Evolutionary conservation across 345 rosid species (phyloP).

Genomic region (Lumnitzera racemosa): DNA sequence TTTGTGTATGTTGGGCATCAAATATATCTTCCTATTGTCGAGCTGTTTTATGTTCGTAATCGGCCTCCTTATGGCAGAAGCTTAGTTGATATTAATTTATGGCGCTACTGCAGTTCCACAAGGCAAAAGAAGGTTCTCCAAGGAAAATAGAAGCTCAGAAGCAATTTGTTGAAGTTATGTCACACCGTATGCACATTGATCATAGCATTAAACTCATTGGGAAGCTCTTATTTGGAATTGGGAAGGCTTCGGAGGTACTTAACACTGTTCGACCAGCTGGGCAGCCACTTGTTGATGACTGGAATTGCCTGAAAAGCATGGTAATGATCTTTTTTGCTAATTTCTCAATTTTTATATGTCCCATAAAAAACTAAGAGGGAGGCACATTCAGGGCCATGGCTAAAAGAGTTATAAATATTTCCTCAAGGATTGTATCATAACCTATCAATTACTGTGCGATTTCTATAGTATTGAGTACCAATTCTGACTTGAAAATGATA

Average conservation of each 20-base stretch:
- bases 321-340: conserved; percentile 26
- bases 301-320: conserved; percentile 79
- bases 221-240: conserved; percentile 76
- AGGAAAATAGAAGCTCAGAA: conserved; percentile 74
- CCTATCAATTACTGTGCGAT: too few species aligned
- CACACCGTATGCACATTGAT: conserved; percentile 86
- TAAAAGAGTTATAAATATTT: too few species aligned
- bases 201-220: conserved; percentile 70
- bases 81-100: not conserved
- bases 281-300: conserved; percentile 90
- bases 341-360: not conserved
- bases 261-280: conserved; percentile 57
- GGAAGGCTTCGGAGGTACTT: conserved; percentile 57
- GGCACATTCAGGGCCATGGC: too few species aligned
- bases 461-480: too few species aligned
- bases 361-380: not conserved
- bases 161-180: conserved; percentile 82
- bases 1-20: too few species aligned
- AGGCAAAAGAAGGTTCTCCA: conserved; percentile 81
- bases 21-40: too few species aligned
- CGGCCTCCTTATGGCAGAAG: too few species aligned
- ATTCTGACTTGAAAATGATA: too few species aligned
- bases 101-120: conserved; percentile 52
- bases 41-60: too few species aligned
- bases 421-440: too few species aligned